Percentiles rank a stretch among this genome's conserved stretches.
Conservation (phyloP, 495 filamentous ascomycete species). For the Neurospora sp. region DNA sequence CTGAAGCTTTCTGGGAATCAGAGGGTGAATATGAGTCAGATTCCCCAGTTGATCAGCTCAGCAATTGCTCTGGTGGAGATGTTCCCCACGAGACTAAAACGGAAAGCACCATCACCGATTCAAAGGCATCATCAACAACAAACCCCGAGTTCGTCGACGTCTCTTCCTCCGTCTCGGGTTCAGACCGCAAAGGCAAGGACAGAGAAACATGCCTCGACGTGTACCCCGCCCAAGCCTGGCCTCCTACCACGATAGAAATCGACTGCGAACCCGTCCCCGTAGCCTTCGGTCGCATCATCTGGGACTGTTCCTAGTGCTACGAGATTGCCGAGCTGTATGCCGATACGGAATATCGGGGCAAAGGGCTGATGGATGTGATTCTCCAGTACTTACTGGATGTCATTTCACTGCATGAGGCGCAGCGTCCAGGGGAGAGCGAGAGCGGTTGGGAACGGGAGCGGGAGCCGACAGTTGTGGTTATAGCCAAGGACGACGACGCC, state of each 20-base stretch:
- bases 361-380: not conserved
- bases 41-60: no score
- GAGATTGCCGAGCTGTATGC: conserved; percentile 31
- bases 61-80: no score
- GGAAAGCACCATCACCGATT: no score
- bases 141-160: no score
- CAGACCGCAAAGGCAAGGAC: no score
- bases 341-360: not conserved
- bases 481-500: not conserved
- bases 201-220: conserved; percentile 21
- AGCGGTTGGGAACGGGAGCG: not conserved
- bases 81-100: no score
- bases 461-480: not conserved
- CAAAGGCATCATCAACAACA: no score
- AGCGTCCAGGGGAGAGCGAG: not conserved
- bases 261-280: conserved; percentile 13
- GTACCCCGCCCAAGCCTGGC: conserved; percentile 24
- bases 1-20: no score
- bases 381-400: not conserved
- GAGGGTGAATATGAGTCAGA: no score
- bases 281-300: conserved; percentile 43
- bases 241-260: not conserved
- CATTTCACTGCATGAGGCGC: not conserved
- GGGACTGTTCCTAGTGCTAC: conserved; percentile 46
- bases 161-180: no score